Conservation (phyloP, 2,329 filamentous ascomycete species). For the Pestalotiopsis sp. region DNA sequence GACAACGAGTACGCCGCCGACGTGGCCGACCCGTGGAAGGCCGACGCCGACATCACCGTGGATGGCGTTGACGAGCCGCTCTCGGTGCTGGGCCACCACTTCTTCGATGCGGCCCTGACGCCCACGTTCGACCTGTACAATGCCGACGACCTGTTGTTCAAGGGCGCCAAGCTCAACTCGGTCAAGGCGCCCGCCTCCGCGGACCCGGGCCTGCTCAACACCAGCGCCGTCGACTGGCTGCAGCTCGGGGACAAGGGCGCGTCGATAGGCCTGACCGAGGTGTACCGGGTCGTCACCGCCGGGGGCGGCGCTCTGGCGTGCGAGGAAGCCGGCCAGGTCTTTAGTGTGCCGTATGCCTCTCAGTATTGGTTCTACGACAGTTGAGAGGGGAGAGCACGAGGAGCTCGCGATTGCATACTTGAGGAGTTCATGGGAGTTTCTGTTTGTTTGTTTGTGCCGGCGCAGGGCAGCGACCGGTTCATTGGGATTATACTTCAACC, state of each 20-base stretch:
- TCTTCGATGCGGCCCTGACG: conserved; percentile 56
- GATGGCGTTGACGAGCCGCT: conserved; percentile 33
- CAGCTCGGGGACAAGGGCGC: conserved; percentile 45
- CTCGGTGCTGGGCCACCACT: conserved; percentile 65
- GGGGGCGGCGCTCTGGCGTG: conserved; percentile 53
- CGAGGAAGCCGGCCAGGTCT: conserved; percentile 36
- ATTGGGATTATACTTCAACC: neutral
- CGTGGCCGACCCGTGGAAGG: conserved; percentile 47
- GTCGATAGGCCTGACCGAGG: conserved; percentile 36
- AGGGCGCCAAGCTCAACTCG: conserved; percentile 49
- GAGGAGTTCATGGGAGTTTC: neutral
- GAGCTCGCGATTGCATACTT: neutral
- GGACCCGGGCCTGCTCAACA: conserved; percentile 47
- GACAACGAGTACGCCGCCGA: conserved; percentile 43
- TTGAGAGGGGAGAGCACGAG: conserved; percentile 21
- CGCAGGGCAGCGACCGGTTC: neutral
- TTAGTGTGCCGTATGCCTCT: conserved; percentile 60
- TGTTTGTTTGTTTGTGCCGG: neutral
- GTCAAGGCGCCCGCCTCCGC: conserved; percentile 55
- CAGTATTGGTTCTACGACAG: conserved; percentile 61
- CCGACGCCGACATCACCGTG: conserved; percentile 41
- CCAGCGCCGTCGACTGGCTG: conserved; percentile 60
- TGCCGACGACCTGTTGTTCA: conserved; percentile 42
- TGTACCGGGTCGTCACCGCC: conserved; percentile 60
- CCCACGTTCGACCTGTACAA: conserved; percentile 64